Base-by-base conservation (phyloP, 495 filamentous ascomycete species). In the Penicillium desertorum region DNA sequence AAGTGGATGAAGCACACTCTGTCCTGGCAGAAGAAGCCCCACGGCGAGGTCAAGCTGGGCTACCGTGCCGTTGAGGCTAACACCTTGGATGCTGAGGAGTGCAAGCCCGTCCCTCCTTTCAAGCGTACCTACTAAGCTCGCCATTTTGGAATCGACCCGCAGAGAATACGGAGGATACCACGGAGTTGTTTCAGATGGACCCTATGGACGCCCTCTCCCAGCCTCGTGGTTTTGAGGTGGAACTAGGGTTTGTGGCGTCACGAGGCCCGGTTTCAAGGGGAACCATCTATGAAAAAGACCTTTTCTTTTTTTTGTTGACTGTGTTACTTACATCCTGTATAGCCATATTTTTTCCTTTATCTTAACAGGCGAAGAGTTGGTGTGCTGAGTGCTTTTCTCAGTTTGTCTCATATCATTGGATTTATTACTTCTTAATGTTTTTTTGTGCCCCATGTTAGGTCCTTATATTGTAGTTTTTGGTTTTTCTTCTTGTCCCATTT, bases 1-100 rank as follows among this genome's bases (percentile, higher is more conserved):
- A 86, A 94, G 63, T 98, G 94, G 94, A 97, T 96, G 93, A 97
- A 96, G 84, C 93, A 98, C 82, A 96, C 88, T 36, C 83, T 98
- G 61, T 88, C 85, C 64, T 98, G 86, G 85, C 93, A 98, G 83
- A 91, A 91, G 87, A 71, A 86, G 68, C 86, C 88, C 44, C 90
- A 93, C 65, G 88, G 88, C 60, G 81, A 86, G 73, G 81, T 92
- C 48, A 85, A 92, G 44, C 73, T 96, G 32, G 77, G 79, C 55
- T 96, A 96, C 79, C 81, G 92, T 72, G 78, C 77, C 48, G 92
- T 96, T 56, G 83, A 88, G 55, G 80, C 79, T 61, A 82, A 81
- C 57, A 96, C 92, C 19, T 78, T 96, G 61, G 92, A 96, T 71
- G 90, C 90, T 81, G 84, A 79, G 57, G 91, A 96, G 81, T 96